Evolutionary conservation across 2,329 filamentous ascomycete genomes (phyloP).

Genomic region (Fusarium algeriense): DNA sequence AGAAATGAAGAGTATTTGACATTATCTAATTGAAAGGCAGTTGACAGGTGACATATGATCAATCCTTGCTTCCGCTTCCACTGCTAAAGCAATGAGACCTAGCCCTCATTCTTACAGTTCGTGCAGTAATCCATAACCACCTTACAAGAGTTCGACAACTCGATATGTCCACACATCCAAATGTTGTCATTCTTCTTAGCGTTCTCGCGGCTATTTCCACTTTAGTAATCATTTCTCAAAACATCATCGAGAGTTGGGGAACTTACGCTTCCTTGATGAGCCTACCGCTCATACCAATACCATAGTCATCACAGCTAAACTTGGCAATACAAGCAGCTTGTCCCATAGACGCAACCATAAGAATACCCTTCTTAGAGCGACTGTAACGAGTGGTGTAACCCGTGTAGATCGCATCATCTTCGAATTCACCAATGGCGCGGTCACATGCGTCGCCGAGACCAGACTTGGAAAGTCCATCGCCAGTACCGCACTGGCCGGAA

Average conservation of each 20-base stretch:
- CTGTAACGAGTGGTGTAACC: constrained; percentile 19
- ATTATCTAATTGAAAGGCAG: not conserved
- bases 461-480: constrained; percentile 15
- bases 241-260: accelerated
- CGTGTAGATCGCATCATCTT: constrained; percentile 12
- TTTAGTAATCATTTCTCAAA: not conserved
- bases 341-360: not conserved
- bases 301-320: constrained; percentile 31
- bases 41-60: not conserved
- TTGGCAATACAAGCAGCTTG: constrained; percentile 28
- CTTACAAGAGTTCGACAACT: constrained; percentile 22
- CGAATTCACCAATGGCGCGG: constrained; percentile 8
- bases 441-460: constrained; percentile 18
- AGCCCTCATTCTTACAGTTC: constrained; percentile 11
- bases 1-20: not conserved
- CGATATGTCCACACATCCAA: constrained; percentile 24
- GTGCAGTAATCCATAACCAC: constrained; percentile 25
- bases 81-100: not conserved
- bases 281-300: constrained; percentile 25
- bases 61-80: no score
- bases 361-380: constrained; percentile 10
- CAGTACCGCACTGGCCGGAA: constrained; percentile 2
- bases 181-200: constrained; percentile 13
- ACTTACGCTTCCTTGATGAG: constrained; percentile 27
- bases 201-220: not conserved